These are phyloP conservation scores for Lasiodiplodia citricola DNA, from an alignment of 2,329 filamentous ascomycete genomes.

Conservation along the genomic window DNA sequence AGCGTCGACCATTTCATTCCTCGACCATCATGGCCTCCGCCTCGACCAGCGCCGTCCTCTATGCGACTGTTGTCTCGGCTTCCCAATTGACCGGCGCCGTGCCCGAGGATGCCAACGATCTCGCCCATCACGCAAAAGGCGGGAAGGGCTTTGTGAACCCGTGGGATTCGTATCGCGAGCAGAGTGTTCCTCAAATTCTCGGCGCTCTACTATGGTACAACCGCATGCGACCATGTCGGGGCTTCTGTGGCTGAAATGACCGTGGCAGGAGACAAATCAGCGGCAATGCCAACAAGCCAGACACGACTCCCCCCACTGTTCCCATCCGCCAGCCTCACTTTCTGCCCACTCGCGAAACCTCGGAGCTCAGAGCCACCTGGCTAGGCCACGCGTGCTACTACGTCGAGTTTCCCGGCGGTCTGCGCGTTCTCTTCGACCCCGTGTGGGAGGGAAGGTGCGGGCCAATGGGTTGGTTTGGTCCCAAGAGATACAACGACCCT, in stretches of 20 bases:
- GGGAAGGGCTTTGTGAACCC: constrained; percentile 64
- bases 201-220: constrained; percentile 46
- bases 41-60: constrained; percentile 41
- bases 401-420: constrained; percentile 83
- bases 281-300: constrained; percentile 60
- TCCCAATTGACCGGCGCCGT: constrained; percentile 42
- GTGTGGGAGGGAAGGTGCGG: constrained; percentile 89
- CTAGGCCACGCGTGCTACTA: constrained; percentile 94
- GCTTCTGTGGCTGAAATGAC: constrained; percentile 20
- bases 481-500: constrained; percentile 77
- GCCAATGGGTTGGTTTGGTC: constrained; percentile 71
- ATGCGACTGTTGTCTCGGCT: constrained; percentile 49
- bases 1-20: constrained; percentile 21
- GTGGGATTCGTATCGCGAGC: constrained; percentile 59
- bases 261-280: constrained; percentile 50
- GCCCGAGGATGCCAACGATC: constrained; percentile 53
- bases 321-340: constrained; percentile 71
- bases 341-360: constrained; percentile 62
- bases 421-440: constrained; percentile 90
- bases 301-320: constrained; percentile 70
- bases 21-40: constrained; percentile 35
- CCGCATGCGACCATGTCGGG: not conserved
- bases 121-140: constrained; percentile 58
- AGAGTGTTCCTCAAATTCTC: constrained; percentile 41
- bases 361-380: constrained; percentile 83